Conservation (phyloP, 768 basidiomycete genomes). For the Hygrophorus pudorinus region DNA sequence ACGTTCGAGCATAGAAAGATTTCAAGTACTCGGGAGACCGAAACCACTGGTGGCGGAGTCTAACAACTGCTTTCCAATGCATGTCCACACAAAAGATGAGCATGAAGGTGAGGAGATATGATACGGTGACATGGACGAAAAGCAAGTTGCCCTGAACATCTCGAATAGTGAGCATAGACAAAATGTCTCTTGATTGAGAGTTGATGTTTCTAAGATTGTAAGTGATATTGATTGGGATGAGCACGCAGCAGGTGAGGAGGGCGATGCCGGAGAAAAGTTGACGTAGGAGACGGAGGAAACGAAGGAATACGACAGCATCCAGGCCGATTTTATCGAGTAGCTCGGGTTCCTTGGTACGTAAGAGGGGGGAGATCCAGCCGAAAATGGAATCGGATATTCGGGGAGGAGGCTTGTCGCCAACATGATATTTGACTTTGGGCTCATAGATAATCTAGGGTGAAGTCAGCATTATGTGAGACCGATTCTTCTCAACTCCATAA, state of each 20-base stretch:
- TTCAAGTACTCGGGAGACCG: constrained; percentile 80
- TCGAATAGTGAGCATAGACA: constrained; percentile 81
- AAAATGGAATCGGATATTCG: constrained; percentile 65
- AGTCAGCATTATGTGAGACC: neutral
- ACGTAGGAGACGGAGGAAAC: constrained; percentile 82
- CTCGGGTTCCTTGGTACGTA: constrained; percentile 80
- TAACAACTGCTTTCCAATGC: constrained; percentile 73
- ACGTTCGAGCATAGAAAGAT: constrained; percentile 89
- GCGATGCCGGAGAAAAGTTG: constrained; percentile 60
- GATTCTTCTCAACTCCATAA: neutral
- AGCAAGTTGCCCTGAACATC: constrained; percentile 63
- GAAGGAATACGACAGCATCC: constrained; percentile 87
- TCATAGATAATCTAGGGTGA: constrained; percentile 60
- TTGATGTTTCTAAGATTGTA: constrained; percentile 71
- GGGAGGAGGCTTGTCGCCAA: constrained; percentile 57
- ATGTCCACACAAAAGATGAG: constrained; percentile 63
- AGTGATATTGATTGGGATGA: constrained; percentile 79
- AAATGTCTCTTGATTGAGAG: constrained; percentile 40
- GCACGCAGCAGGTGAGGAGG: constrained; percentile 52
- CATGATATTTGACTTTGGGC: constrained; percentile 78
- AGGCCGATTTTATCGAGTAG: constrained; percentile 83
- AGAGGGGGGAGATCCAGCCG: constrained; percentile 84
- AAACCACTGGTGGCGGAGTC: constrained; percentile 80
- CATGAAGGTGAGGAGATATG: constrained; percentile 71
- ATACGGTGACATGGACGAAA: constrained; percentile 76